phyloP scores from a whole-genome alignment of 352 stramenopile genomes.

The Saprolegnia parasitica region DNA sequence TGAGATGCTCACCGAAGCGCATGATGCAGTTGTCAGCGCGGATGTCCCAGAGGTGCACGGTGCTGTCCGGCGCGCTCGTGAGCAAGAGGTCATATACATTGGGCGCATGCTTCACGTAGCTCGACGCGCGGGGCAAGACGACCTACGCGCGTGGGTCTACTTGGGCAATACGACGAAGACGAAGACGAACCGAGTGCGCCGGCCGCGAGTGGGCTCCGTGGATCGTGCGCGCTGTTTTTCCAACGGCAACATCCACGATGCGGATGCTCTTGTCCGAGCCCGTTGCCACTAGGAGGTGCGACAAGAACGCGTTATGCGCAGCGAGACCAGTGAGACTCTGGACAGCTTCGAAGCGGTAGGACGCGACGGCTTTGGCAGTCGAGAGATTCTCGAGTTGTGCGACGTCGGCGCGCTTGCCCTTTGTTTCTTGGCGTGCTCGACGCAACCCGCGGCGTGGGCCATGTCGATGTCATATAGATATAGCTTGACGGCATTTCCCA shows the following conservation, averaged over 20 bases:
- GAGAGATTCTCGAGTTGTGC: constrained; percentile 44
- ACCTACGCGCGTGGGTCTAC: constrained; percentile 29
- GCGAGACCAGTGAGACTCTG: constrained; percentile 62
- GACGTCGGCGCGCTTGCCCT: constrained; percentile 34
- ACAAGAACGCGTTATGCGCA: constrained; percentile 81
- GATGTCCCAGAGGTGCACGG: constrained; percentile 80
- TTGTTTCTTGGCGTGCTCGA: constrained; percentile 39
- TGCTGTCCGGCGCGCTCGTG: constrained; percentile 63
- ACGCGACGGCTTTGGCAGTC: constrained; percentile 56
- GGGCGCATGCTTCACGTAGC: constrained; percentile 57
- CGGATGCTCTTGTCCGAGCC: constrained; percentile 72
- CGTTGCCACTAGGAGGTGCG: constrained; percentile 60
- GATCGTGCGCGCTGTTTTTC: constrained; percentile 52
- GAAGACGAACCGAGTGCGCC: constrained; percentile 39
- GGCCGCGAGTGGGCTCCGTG: constrained; percentile 52
- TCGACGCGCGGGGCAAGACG: constrained; percentile 55
- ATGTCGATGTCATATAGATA: constrained; percentile 75
- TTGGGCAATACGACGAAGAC: background rate
- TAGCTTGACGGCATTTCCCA: constrained; percentile 54
- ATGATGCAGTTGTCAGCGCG: constrained; percentile 81
- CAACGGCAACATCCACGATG: constrained; percentile 65
- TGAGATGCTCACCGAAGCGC: constrained; percentile 77
- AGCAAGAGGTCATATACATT: constrained; percentile 84
- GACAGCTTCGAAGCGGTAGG: constrained; percentile 59
- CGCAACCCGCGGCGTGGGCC: constrained; percentile 34